Base-by-base conservation (phyloP, 176 grass and related monocot genomes). In the Rhipidocladum racemiflorum region DNA sequence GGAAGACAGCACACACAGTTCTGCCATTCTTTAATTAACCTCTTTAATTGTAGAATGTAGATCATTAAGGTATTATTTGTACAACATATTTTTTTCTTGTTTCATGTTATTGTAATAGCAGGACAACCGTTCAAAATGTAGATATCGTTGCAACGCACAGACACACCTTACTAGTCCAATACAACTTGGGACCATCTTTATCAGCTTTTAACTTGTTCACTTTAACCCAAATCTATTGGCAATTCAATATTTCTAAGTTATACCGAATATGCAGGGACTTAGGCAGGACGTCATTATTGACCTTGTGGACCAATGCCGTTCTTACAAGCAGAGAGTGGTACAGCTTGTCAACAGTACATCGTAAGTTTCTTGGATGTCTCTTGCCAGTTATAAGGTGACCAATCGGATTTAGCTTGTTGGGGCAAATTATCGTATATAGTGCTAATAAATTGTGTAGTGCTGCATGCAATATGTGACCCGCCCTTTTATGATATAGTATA, bases 231-330 rank as follows among this genome's bases (percentile, higher is more conserved):
- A 55, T 34, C 25, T 27, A 59, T 36, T 65, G 50, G 28, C 68
- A 73, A 15, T 64, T 35, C 3, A 14, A 7, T 18, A 38, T 65
- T 77, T 24, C 29, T 64, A 57, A 82, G 24, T 66, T 38, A 6
- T 48, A 71, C 9, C 84, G 73, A 40, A 85, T 86, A 72, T 89
- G 70, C 74, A 98, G 95, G 92, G 88, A 54, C 77, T 93, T 74
- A 86, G 70, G 55, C 88, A 98, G 77, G 95, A 95, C 15, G 84
- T 98, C 38, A 93, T 98, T 43, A 35, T 93, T 65, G 88, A 98
- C 55, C 92, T 98, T 50, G 92, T 95, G 50, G 84, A 90, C 46
- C 92, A 95, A 62, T 94, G 92, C 9, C 88, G 82, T 64, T 86
- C 88, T 63, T 94, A 79, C 82, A 94, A 98, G 88, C 76, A 89